Percentiles rank a stretch among this genome's conserved stretches.
These are phyloP conservation scores for Sisymbrium altissimum DNA, from an alignment of 345 rosid genomes.

Conservation along the genomic window DNA sequence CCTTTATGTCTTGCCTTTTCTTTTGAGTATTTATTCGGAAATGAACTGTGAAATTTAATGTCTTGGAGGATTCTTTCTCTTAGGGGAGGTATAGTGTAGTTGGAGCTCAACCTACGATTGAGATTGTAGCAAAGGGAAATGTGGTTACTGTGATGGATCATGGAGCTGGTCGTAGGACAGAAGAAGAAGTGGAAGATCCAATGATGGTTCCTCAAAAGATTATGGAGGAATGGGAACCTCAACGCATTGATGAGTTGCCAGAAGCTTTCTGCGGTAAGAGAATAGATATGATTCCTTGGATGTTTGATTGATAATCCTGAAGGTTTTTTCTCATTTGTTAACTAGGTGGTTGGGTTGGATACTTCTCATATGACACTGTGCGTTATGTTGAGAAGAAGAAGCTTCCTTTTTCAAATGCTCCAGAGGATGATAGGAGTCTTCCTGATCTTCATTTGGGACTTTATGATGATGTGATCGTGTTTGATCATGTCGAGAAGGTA, in stretches of 20 bases:
- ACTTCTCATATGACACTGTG: constrained; percentile 91
- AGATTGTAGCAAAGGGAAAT: constrained; percentile 79
- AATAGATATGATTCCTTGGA: background rate
- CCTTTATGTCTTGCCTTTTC: background rate
- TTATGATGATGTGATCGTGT: constrained; percentile 77
- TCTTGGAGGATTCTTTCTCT: background rate
- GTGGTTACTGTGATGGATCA: constrained; percentile 85
- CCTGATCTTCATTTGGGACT: constrained; percentile 97
- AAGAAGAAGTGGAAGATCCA: constrained; percentile 88
- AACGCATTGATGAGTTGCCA: constrained; percentile 77
- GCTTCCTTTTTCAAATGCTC: constrained; percentile 68
- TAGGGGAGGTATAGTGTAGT: constrained; percentile 87
- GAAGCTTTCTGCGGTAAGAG: constrained; percentile 78
- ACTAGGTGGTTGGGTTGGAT: constrained; percentile 97
- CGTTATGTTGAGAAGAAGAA: constrained; percentile 87
- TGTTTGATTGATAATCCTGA: background rate
- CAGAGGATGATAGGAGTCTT: constrained; percentile 81
- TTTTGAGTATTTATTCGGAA: background rate
- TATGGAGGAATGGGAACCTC: constrained; percentile 84
- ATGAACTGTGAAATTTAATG: background rate
- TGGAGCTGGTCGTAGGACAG: constrained; percentile 49
- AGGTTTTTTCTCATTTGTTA: background rate
- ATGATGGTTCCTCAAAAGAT: constrained; percentile 79
- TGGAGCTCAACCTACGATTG: constrained; percentile 93
- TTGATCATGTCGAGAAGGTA: constrained; percentile 95